Evolutionary conservation across 1,284 basidiomycete genomes (phyloP), one percentile per base, ranked within the genome.

Genomic region (Ceratobasidium sp.): DNA sequence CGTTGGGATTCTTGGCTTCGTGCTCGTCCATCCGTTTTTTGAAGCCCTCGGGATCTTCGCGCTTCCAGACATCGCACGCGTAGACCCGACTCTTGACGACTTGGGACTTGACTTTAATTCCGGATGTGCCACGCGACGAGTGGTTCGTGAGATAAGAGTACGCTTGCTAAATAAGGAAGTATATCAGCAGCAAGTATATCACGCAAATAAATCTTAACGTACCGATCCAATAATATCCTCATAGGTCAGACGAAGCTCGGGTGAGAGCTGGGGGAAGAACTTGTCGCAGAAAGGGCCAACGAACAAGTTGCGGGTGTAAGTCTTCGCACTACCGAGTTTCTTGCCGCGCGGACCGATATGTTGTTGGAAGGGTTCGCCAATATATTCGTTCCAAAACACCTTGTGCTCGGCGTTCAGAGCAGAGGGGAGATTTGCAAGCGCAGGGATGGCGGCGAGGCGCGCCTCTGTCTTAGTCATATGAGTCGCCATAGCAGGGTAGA

Each of bases 81-180:
- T 39, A 64, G 2, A 42, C 15, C 2, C 61, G 61, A 40, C 10
- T 15, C 61, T 64, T 64, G 33, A 64, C n/a, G n/a, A 9, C 10
- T 4, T 15, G 28, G 18, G 61, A 9, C 33, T 64, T 64, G 13
- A n/a, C 3, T 39, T 18, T 28, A 23, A 64, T 39, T 15, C 61
- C 61, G 5, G 33, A 6, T 18, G 28, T 64, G 1, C 61, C 61
- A 2, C 61, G 61, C 4, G 28, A 15, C 3, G 61, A 18, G 61
- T 64, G 61, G 20, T 64, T 64, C 3, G 13, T 64, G 33, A 64
- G 28, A 42, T 64, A 64, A 28, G 61, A 64, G 18, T 64, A 64
- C 12, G 42, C 61, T 15, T 12, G 33, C 61, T 64, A 26, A 10
- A n/a, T n/a, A 40, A 39, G 28, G 18, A 28, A 18, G 15, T 2